Evolutionary conservation across 1,139 yeast species (phyloP).

Genomic region (Groenewaldozyma auringiensis): DNA sequence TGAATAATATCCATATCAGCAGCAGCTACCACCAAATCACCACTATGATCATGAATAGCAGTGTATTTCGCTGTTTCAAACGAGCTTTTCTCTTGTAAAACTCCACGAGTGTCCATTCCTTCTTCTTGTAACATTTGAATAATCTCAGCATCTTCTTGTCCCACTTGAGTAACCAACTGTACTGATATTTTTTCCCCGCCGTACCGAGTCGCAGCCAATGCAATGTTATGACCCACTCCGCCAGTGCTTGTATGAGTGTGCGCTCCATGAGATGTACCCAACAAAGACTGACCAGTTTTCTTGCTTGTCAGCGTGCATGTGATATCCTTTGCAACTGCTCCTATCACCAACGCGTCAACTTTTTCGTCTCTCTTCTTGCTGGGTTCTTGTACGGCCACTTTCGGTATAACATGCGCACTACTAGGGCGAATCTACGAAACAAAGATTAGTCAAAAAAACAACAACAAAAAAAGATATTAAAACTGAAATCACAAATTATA

Average conservation of each 20-base stretch:
- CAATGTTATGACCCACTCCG: slow-evolving; percentile 79
- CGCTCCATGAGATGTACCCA: slow-evolving; percentile 73
- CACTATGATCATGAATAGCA: slow-evolving; percentile 54
- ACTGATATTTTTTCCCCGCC: slow-evolving; percentile 15
- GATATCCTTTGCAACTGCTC: slow-evolving; percentile 72
- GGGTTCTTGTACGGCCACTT: not conserved
- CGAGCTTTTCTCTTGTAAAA: slow-evolving; percentile 25
- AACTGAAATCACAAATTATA: too few species aligned
- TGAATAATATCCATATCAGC: slow-evolving; percentile 78
- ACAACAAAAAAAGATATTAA: too few species aligned
- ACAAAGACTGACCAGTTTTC: slow-evolving; percentile 22
- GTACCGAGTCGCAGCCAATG: slow-evolving; percentile 42
- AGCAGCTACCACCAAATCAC: slow-evolving; percentile 65
- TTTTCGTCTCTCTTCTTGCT: not conserved
- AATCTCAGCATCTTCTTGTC: slow-evolving; percentile 44
- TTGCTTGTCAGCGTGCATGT: slow-evolving; percentile 34
- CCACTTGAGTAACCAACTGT: slow-evolving; percentile 51
- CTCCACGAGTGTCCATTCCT: slow-evolving; percentile 38
- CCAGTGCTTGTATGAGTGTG: slow-evolving; percentile 52
- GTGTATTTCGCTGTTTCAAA: slow-evolving; percentile 59
- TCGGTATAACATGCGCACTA: not conserved
- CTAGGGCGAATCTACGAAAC: not conserved
- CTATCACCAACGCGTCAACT: slow-evolving; percentile 42
- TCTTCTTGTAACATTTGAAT: slow-evolving; percentile 34
- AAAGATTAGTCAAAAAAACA: not conserved